Evolutionary conservation across 345 rosid species (phyloP), one percentile per base, ranked within the genome.

Genomic region (Stellera chamaejasme): DNA sequence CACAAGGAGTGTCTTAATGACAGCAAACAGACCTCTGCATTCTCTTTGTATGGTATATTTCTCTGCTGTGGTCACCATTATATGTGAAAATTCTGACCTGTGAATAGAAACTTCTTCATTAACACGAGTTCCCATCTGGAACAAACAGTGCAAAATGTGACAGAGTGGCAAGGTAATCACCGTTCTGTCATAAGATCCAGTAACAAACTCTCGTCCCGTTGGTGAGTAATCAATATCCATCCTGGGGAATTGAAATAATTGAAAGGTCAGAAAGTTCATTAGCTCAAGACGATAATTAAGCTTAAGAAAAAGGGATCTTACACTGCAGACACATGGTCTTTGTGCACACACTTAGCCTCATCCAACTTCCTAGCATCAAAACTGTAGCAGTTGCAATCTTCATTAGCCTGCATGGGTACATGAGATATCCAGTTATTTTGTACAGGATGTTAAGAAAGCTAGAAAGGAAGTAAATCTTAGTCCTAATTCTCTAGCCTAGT

Each of bases 251-350:
- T 48, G 12, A 25, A 53, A 45, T 8, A 56, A 42, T 16, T 0
- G 43, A 69, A 61, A 15, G 39, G n/a, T 27, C 12, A 55, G 46
- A 50, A 50, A 52, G 43, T 14, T 58, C 12, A 51, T 46, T 48
- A 52, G 49, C 56, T 15, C 60, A 55, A 43, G 41, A 3, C 23
- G 44, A 50, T 45, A 25, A 52, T 27, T 44, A 49, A 66, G 68
- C 41, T 28, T 13, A 52, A 13, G 42, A 43, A 45, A 6, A 62
- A 27, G 41, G 36, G 50, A 63, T 68, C 91, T 77, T 83, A 94
- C 97, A 94, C 99, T 55, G 99, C 90, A 78, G 99, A 90, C 68
- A 90, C 99, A 71, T 94, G 99, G 74, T 84, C 97, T 77, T 80
- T 80, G 75, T 94, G 99, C 46, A 94, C 99, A 62, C 87, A 84